Evolutionary conservation across 2,329 filamentous ascomycete genomes (phyloP).

Genomic region (Claviceps cyperi): DNA sequence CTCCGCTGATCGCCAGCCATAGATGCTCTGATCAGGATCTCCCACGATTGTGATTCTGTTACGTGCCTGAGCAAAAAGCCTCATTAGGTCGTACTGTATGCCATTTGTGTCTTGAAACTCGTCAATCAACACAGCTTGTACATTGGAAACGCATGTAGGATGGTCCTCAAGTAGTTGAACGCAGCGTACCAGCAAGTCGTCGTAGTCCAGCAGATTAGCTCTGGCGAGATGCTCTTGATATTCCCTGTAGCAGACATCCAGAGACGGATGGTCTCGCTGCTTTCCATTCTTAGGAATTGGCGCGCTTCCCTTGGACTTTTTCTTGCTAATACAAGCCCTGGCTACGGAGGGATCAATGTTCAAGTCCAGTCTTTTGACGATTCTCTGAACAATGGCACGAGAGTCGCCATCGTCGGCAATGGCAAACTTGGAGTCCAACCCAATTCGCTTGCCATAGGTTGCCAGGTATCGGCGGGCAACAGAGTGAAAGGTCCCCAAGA

Average conservation of each 20-base stretch:
- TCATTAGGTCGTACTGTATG: slow-evolving; percentile 91
- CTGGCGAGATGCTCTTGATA: slow-evolving; percentile 64
- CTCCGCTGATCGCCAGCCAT: slow-evolving; percentile 87
- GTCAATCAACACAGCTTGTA: slow-evolving; percentile 85
- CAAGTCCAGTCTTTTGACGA: slow-evolving; percentile 60
- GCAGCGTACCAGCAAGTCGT: slow-evolving; percentile 77
- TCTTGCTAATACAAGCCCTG: slow-evolving; percentile 62
- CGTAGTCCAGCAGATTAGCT: slow-evolving; percentile 83
- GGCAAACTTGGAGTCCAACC: slow-evolving; percentile 68
- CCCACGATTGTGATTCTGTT: slow-evolving; percentile 86
- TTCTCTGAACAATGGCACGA: slow-evolving; percentile 63
- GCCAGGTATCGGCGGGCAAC: slow-evolving; percentile 75
- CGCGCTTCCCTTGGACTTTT: slow-evolving; percentile 41
- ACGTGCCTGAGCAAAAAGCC: slow-evolving; percentile 58
- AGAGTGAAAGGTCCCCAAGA: slow-evolving; percentile 90
- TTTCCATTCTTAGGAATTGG: slow-evolving; percentile 26
- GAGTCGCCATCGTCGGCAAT: slow-evolving; percentile 81
- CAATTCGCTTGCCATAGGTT: slow-evolving; percentile 72
- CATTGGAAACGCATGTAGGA: slow-evolving; percentile 72
- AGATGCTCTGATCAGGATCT: slow-evolving; percentile 95
- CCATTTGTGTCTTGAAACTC: slow-evolving; percentile 97
- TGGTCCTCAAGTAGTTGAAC: slow-evolving; percentile 60
- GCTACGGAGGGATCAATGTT: slow-evolving; percentile 55
- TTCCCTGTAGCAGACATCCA: slow-evolving; percentile 52
- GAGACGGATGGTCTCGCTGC: slow-evolving; percentile 36